phyloP scores from a whole-genome alignment of 23 red algal species.

The Agarophyton chilense region DNA sequence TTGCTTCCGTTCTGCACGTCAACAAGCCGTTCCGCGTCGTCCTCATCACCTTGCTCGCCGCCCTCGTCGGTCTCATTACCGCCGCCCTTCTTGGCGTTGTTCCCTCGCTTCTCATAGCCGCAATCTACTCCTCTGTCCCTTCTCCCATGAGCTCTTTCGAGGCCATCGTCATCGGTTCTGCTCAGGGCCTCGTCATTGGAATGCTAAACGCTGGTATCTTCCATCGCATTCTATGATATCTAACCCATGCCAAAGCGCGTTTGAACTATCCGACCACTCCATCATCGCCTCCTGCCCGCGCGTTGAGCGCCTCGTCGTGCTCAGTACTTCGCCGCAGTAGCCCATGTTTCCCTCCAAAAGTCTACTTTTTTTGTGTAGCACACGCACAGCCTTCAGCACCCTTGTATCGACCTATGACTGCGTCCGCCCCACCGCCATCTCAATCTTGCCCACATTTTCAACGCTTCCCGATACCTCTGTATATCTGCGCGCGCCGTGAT shows the following conservation, averaged over 20 bases:
- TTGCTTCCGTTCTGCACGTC: constrained; percentile 46
- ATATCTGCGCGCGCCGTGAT: neutral
- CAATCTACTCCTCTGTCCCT: constrained; percentile 45
- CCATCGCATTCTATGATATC: constrained; percentile 36
- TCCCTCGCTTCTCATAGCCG: constrained; percentile 55
- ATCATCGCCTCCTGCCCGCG: no score
- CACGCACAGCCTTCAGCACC: no score
- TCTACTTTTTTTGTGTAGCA: no score
- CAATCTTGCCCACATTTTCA: neutral
- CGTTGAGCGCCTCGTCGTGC: no score
- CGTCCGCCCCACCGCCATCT: neutral
- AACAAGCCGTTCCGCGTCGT: constrained; percentile 2
- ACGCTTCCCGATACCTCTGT: neutral
- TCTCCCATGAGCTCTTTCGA: constrained; percentile 44
- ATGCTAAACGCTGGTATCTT: constrained; percentile 60
- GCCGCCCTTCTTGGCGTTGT: constrained; percentile 20
- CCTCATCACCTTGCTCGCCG: constrained; percentile 29
- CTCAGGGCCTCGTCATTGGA: constrained; percentile 49
- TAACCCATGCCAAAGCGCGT: no score
- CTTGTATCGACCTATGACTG: neutral
- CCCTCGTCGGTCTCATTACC: constrained; percentile 21
- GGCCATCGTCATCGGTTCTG: constrained; percentile 41
- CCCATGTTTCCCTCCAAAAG: no score
- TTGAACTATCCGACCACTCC: no score
- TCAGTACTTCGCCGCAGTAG: no score